Evolutionary conservation across 2,329 filamentous ascomycete species (phyloP).

Genomic region (Claviceps quebecensis): DNA sequence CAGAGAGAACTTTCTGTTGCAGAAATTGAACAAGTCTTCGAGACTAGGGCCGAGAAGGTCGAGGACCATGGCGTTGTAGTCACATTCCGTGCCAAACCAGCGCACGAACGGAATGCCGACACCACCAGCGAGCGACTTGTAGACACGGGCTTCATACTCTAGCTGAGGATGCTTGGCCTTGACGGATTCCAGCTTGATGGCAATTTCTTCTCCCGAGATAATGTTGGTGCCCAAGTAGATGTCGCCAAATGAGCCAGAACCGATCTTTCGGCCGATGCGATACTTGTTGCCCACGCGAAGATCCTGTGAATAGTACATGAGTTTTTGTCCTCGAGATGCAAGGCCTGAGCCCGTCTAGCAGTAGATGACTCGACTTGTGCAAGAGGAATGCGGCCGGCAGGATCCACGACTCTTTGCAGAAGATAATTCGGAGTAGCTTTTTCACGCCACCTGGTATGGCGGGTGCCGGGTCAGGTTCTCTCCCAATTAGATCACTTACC

Average conservation of each 20-base stretch:
- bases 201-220: conserved; percentile 97
- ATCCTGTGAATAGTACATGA: conserved; percentile 46
- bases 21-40: conserved; percentile 99
- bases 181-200: conserved; percentile 98
- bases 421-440: no score
- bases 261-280: conserved; percentile 98
- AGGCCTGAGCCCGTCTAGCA: no score
- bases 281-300: conserved; percentile 99
- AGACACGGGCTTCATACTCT: conserved; percentile 95
- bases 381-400: no score
- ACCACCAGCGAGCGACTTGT: conserved; percentile 79
- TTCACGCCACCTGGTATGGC: neutral
- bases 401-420: no score
- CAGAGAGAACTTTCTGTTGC: conserved; percentile 98
- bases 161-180: conserved; percentile 99
- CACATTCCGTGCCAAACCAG: conserved; percentile 98
- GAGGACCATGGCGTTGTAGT: conserved; percentile 99
- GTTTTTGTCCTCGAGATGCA: neutral
- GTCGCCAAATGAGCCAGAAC: conserved; percentile 92
- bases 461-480: neutral
- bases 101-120: conserved; percentile 97
- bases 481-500: conserved; percentile 22
- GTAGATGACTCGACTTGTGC: no score
- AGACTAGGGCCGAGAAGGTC: conserved; percentile 90
- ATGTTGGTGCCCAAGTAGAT: conserved; percentile 99